Percentiles rank a stretch among this genome's conserved stretches.
Evolutionary conservation across 1,284 basidiomycete species (phyloP).

Genomic region (Malassezia cuniculi): DNA sequence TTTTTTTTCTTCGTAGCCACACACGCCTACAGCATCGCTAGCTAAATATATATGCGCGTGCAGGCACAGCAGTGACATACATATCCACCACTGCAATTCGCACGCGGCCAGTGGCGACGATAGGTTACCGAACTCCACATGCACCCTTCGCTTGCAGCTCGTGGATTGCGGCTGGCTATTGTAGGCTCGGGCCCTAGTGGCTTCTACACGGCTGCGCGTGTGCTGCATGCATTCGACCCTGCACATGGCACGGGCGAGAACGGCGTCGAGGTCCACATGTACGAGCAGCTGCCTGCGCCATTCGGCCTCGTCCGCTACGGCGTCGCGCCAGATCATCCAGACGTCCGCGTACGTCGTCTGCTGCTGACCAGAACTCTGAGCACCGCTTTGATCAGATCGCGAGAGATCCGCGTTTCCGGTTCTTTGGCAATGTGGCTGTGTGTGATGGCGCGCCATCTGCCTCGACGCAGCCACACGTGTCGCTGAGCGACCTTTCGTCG

Average conservation of each 20-base stretch:
- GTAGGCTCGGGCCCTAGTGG: slow-evolving; percentile 83
- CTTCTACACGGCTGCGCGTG: slow-evolving; percentile 65
- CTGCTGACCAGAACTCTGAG: slow-evolving; percentile 66
- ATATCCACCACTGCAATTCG: too few species aligned
- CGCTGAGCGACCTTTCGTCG: slow-evolving; percentile 53
- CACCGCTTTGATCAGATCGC: slow-evolving; percentile 69
- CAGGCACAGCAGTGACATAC: too few species aligned
- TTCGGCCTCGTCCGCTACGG: slow-evolving; percentile 91
- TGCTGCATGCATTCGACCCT: slow-evolving; percentile 21
- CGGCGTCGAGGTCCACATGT: slow-evolving; percentile 59
- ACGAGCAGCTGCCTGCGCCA: slow-evolving; percentile 82
- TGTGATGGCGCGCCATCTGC: slow-evolving; percentile 34
- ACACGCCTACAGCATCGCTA: too few species aligned
- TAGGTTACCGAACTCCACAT: too few species aligned
- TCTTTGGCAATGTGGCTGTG: slow-evolving; percentile 84
- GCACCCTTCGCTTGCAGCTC: too few species aligned
- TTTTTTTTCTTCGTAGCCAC: too few species aligned
- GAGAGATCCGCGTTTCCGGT: slow-evolving; percentile 30
- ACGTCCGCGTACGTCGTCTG: slow-evolving; percentile 51
- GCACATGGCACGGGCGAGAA: slow-evolving; percentile 9
- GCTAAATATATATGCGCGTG: too few species aligned
- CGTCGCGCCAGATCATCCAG: slow-evolving; percentile 95
- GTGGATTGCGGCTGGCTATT: slow-evolving; percentile 58
- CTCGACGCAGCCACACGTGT: slow-evolving; percentile 15
- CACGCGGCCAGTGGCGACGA: too few species aligned